Base-by-base conservation (phyloP, 2,329 filamentous ascomycete species). In the Hypoxylon sp. region DNA sequence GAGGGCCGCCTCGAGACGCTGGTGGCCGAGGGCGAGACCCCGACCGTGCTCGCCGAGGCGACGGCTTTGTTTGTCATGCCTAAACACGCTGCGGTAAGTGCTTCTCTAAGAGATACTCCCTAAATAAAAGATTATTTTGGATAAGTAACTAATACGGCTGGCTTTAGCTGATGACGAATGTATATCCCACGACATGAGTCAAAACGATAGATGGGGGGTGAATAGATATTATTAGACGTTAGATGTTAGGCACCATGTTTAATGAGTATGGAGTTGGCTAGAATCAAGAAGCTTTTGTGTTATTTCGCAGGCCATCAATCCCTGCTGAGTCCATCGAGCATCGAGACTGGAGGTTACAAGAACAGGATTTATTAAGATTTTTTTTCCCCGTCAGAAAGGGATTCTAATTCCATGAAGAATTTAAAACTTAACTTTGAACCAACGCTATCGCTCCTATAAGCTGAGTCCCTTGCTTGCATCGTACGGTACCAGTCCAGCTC, bases 61-160 rank as follows among this genome's bases (percentile, higher is more conserved):
- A 88, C 88, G 67, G 91, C 88, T 2, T 73, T 99, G 61, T 97
- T 96, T 69, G 82, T 97, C 64, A 91, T 94, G 73, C 92, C 93
- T 20, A 92, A 85, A 72, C 83, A 90, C 68, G 91, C 91, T 53
- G 82, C 84, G 69, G 87, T 90, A 75, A 71, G 84, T 80, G 30
- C 9, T 31, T 9, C 12, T 23, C 4, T 20, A 31, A 16, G 6
- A 25, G n/a, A n/a, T n/a, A 25, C 9, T 13, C 12, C 26, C 3
- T 12, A 37, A 2, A 7, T 20, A 12, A 23, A 17, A 13, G 7
- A 23, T 23, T 13, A 17, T 16, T 27, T 9, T 12, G 13, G 32
- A 42, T 49, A 5, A 2, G 15, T 12, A 9, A 51, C 54, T 49
- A 35, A 54, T 23, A 26, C 23, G 25, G 16, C 42, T 13, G n/a